Percentiles rank a stretch among this genome's conserved stretches.
Evolutionary conservation across 768 basidiomycete genomes (phyloP).

Genomic region (Amanita exitialis): DNA sequence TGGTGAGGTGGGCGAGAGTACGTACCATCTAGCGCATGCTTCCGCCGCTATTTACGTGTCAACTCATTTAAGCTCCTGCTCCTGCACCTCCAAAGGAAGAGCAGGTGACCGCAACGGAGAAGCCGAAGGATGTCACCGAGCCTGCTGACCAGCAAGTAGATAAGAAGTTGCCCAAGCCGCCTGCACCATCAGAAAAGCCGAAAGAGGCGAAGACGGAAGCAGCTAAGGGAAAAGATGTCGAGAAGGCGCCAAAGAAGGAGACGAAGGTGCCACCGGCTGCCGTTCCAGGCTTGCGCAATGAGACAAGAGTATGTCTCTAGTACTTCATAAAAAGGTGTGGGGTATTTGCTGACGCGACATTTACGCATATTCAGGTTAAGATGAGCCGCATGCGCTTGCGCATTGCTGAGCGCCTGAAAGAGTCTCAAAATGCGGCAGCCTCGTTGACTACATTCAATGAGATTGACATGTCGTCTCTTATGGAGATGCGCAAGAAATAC

Average conservation of each 20-base stretch:
- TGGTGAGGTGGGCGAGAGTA: slow-evolving; percentile 51
- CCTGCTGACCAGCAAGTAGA: slow-evolving; percentile 39
- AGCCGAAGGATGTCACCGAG: slow-evolving; percentile 29
- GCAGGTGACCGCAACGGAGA: slow-evolving; percentile 11
- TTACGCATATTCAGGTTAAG: slow-evolving; percentile 58
- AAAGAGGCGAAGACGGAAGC: slow-evolving; percentile 18
- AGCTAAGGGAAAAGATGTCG: slow-evolving; percentile 8
- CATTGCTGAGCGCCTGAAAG: slow-evolving; percentile 95
- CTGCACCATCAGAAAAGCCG: slow-evolving; percentile 25
- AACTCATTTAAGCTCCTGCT: slow-evolving; percentile 13
- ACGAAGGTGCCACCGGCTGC: slow-evolving; percentile 17
- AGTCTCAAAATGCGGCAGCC: slow-evolving; percentile 95
- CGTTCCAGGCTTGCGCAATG: slow-evolving; percentile 48
- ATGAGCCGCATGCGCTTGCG: slow-evolving; percentile 98
- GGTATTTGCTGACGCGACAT: neutral
- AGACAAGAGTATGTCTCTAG: slow-evolving; percentile 63
- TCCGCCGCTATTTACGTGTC: neutral
- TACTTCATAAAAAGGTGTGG: slow-evolving; percentile 4
- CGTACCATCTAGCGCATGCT: slow-evolving; percentile 11
- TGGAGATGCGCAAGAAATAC: slow-evolving; percentile 88
- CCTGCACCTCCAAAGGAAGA: slow-evolving; percentile 24
- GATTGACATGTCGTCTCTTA: slow-evolving; percentile 96
- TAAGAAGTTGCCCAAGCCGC: slow-evolving; percentile 33
- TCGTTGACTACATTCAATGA: slow-evolving; percentile 99
- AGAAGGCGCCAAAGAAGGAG: slow-evolving; percentile 13